Evolutionary conservation across 345 rosid genomes (phyloP), one percentile per base, ranked within the genome.

Genomic region (Reutealis trisperma): DNA sequence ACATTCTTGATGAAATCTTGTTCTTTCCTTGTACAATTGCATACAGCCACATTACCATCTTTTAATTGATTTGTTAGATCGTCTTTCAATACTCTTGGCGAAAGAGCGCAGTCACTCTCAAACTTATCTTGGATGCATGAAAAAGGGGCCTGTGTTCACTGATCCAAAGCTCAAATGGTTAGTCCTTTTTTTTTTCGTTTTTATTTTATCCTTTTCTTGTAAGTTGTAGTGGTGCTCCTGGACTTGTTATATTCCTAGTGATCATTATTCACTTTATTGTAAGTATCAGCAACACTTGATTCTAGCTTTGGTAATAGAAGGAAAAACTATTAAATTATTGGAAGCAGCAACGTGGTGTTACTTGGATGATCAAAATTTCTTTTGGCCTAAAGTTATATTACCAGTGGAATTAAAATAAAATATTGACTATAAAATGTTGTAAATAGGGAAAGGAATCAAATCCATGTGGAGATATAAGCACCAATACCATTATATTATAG

Each of bases 61-160:
- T 78, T 55, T 70, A 21, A 62, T 64, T 72, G 79, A 60, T 69
- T 51, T 69, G 13, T 1, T 78, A 93, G 98, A 94, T 87, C 87
- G 95, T 24, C 87, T 94, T 70, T 91, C 97, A 3, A 76, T 88
- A 78, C 88, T 94, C 63, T 82, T 94, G 87, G 93, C 97, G 37
- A 88, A 90, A 85, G 97, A 95, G 62, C 88, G 97, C 77, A 30
- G 86, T 80, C 94, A 91, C 85, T 82, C 97, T 34, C 94, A 88
- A 81, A 94, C 97, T 75, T 94, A 94, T 83, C 86, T 94, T 34
- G 98, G 98, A 76, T 94, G 98, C 90, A 71, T 94, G 91, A 94
- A 93, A 67, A 93, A 94, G 82, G 97, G 97, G 70, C 92, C 91
- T 1, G 94, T 94, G 74, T 94, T 93, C 79, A 91, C 90, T 76